These are phyloP conservation scores for Dispira simplex DNA, from an alignment of 192 early-diverging fungal species.

Conservation along the genomic window DNA sequence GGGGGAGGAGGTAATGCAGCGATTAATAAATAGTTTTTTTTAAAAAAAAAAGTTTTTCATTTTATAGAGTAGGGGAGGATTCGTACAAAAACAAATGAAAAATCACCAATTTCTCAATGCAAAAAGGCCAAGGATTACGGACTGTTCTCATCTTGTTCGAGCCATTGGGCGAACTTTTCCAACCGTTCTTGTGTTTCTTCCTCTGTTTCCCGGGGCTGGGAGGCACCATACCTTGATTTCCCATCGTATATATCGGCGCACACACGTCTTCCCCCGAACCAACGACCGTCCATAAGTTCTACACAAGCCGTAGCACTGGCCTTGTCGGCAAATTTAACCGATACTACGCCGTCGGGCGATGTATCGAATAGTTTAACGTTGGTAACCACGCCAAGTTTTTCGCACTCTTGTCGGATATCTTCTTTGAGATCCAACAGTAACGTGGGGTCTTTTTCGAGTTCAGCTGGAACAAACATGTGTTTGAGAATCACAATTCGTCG, in stretches of 20 bases:
- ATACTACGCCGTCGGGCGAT: constrained; percentile 72
- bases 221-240: constrained; percentile 54
- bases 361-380: constrained; percentile 92
- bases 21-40: too few relatives aligned
- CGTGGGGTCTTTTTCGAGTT: constrained; percentile 83
- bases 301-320: constrained; percentile 68
- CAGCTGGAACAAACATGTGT: constrained; percentile 83
- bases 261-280: constrained; percentile 73
- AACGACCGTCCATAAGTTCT: constrained; percentile 81
- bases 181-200: constrained; percentile 63
- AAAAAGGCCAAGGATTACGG: too few relatives aligned
- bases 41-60: too few relatives aligned
- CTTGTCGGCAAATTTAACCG: constrained; percentile 75
- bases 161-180: constrained; percentile 80
- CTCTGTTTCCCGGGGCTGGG: constrained; percentile 29
- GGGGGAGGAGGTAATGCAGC: too few relatives aligned
- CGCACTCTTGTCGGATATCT: constrained; percentile 87
- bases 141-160: constrained; percentile 31
- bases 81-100: too few relatives aligned
- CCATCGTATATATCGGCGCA: constrained; percentile 69
- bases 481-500: constrained; percentile 79
- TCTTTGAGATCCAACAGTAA: constrained; percentile 83
- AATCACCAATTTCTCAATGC: too few relatives aligned
- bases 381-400: constrained; percentile 84
- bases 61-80: too few relatives aligned